A percentile compares a stretch with the other conserved stretches of the same genome.
These are phyloP conservation scores for Tetrapisispora taiwanensis DNA, from an alignment of 805 yeast species.

Conservation along the genomic window DNA sequence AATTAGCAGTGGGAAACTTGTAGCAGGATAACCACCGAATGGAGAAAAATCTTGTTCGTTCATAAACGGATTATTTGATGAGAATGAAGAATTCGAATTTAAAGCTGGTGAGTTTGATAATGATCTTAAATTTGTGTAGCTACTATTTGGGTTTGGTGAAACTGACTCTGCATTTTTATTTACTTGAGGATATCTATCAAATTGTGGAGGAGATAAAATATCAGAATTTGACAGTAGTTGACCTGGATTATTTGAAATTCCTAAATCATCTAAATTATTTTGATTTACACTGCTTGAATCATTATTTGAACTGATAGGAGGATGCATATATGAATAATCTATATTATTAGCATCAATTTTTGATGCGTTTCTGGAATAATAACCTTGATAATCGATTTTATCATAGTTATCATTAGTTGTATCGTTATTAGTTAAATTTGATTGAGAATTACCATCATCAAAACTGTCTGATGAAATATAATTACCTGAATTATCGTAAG, in stretches of 20 bases:
- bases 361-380: conserved; percentile 18
- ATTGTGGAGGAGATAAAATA: conserved; percentile 41
- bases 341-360: conserved; percentile 2
- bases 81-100: background rate
- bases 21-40: conserved; percentile 94
- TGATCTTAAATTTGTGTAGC: background rate
- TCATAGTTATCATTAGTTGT: conserved; percentile 1
- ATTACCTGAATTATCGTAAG: background rate
- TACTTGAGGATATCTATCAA: conserved; percentile 56
- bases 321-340: conserved; percentile 2
- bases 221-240: background rate
- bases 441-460: background rate
- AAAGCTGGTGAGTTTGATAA: background rate
- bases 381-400: conserved; percentile 23
- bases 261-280: background rate
- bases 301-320: conserved; percentile 8
- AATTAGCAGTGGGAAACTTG: conserved; percentile 82
- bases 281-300: background rate
- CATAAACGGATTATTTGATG: conserved; percentile 30
- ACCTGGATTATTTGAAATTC: background rate
- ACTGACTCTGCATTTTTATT: conserved; percentile 34
- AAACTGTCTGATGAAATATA: conserved; percentile 1
- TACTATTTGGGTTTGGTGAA: conserved; percentile 1
- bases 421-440: background rate
- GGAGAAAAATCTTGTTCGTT: conserved; percentile 57